Conservation (phyloP, 768 basidiomycete genomes). For the Butyriboletus loyo region DNA sequence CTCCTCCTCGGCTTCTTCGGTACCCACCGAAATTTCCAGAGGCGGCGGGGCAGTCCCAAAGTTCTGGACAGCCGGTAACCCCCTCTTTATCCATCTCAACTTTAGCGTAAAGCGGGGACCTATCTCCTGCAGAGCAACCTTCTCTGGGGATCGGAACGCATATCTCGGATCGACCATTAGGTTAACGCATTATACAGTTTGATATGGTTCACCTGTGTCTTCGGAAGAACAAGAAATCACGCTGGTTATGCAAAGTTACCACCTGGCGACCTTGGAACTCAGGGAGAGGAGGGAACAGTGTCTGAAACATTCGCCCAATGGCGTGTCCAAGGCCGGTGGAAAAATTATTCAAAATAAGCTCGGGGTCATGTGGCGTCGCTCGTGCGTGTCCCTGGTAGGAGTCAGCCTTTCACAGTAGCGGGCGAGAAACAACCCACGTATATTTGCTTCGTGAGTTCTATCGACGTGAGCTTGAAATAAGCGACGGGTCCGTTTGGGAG, state of each 20-base stretch:
- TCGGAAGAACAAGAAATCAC: conserved; percentile 97
- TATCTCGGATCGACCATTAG: conserved; percentile 50
- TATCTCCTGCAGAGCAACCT: conserved; percentile 93
- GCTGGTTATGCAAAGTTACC: conserved; percentile 94
- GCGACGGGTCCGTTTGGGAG: conserved; percentile 92
- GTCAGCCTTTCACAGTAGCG: conserved; percentile 1
- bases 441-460: conserved; percentile 83
- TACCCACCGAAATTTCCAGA: conserved; percentile 49
- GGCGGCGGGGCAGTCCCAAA: conserved; percentile 61
- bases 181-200: neutral
- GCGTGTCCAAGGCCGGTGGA: conserved; percentile 91
- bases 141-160: conserved; percentile 88
- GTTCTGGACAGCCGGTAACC: conserved; percentile 76
- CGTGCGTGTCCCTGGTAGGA: conserved; percentile 78
- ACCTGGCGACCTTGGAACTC: conserved; percentile 97
- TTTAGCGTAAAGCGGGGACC: conserved; percentile 97
- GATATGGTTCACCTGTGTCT: conserved; percentile 71
- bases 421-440: conserved; percentile 50
- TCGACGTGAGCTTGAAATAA: conserved; percentile 90
- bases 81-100: conserved; percentile 83
- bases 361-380: conserved; percentile 89
- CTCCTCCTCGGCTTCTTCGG: conserved; percentile 29
- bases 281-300: conserved; percentile 90
- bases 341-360: conserved; percentile 93
- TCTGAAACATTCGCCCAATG: conserved; percentile 94